Percentiles rank a stretch among this genome's conserved stretches.
phyloP scores from a whole-genome alignment of 331 rosid genomes.

The Acacia pycnantha region DNA sequence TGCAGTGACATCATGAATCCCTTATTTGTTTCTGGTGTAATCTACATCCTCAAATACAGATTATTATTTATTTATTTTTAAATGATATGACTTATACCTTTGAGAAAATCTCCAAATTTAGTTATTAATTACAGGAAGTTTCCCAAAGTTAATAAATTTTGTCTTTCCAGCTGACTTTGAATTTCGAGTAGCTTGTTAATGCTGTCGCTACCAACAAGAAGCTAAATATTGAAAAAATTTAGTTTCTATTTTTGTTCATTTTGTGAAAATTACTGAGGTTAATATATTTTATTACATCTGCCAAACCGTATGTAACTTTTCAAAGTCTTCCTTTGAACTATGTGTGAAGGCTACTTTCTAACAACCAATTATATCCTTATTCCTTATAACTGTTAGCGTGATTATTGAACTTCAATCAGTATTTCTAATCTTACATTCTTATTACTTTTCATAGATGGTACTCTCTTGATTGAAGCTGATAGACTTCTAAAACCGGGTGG shows the following conservation, averaged over 20 bases:
- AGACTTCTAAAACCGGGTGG: slow-evolving; percentile 96
- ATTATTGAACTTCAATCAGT: background rate
- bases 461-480: slow-evolving; percentile 85
- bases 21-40: background rate
- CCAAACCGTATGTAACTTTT: background rate
- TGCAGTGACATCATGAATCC: background rate
- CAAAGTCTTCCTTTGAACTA: slow-evolving; percentile 3
- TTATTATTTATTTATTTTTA: background rate
- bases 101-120: background rate
- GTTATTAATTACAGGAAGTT: background rate
- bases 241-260: background rate
- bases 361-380: background rate
- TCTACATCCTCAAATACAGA: background rate
- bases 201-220: background rate
- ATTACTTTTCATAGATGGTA: slow-evolving; percentile 61
- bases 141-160: background rate
- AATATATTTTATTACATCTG: background rate
- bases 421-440: slow-evolving; percentile 23
- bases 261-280: background rate
- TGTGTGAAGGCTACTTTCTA: slow-evolving; percentile 11
- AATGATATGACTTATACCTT: background rate
- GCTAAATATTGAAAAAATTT: slow-evolving; percentile 7
- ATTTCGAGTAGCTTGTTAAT: background rate
- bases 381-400: background rate
- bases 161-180: background rate